Evolutionary conservation across 192 early-diverging fungal species (phyloP), one percentile per base, ranked within the genome.

Genomic region (Rhizoclosmatium sp.): DNA sequence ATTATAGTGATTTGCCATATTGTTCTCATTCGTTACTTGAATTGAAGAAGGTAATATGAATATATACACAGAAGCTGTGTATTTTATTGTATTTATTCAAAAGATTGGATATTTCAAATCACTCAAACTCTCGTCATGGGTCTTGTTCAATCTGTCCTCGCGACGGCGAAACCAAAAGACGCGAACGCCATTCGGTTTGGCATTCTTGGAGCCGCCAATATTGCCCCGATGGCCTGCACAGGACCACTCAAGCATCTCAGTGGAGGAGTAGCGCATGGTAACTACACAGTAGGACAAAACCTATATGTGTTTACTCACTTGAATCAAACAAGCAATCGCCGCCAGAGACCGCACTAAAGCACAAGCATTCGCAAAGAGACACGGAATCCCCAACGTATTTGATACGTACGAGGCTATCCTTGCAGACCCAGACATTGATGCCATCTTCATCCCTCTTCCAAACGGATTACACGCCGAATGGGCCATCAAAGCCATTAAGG

Each of bases 361-460:
- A 46, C 74, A 82, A 70, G 80, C 47, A 39, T 91, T 75, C 68
- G 88, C 88, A 1, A 61, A 58, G 0, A 76, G 83, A 59, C 72
- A 85, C 68, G 82, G 73, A 9, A 90, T 91, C 65, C 85, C 85
- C 23, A 82, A 85, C 60, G 86, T 80, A 1, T 82, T 82, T 40
- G 71, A 64, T 5, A 69, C 82, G 0, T 91, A 91, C 68, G 85
- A 90, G 39, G 88, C 75, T 3, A 39, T 91, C 51, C 76, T 91
- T 48, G 49, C 49, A 23, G 81, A 84, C 48, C 81, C 84, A 44
- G 68, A 60, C 23, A 81, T 91, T 45, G 89, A 91, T 47, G 86
- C 81, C 19, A 87, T 91, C 12, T 91, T 90, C 76, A 91, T 89
- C 67, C 88, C 88, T 23, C 51, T 84, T 2, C 89, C 90, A 3